phyloP scores from a whole-genome alignment of 768 basidiomycete species.

The Leccinum incarnatum region DNA sequence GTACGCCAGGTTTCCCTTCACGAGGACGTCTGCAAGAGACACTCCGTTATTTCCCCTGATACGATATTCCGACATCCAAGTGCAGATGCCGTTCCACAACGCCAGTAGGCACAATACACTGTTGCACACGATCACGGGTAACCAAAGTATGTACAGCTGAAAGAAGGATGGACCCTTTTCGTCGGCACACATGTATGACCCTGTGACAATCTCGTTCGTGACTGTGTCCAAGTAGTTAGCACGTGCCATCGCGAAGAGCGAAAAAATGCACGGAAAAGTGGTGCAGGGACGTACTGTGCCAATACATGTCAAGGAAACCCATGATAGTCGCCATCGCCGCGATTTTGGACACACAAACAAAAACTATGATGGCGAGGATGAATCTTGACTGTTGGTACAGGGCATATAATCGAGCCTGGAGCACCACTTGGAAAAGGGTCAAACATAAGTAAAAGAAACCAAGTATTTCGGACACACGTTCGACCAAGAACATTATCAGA shows the following conservation, averaged over 20 bases:
- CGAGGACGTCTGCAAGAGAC: neutral
- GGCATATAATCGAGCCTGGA: constrained; percentile 13
- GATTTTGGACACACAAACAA: constrained; percentile 8
- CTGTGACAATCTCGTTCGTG: neutral
- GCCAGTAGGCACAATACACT: constrained; percentile 5
- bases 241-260: neutral
- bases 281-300: neutral
- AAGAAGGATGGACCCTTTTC: neutral
- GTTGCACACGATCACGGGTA: constrained; percentile 8
- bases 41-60: neutral
- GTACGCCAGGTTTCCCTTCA: constrained; percentile 1
- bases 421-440: constrained; percentile 7
- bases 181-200: constrained; percentile 4
- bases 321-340: constrained; percentile 6
- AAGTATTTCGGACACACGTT: neutral
- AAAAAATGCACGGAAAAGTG: neutral
- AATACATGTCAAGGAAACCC: constrained; percentile 3
- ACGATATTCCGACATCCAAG: neutral
- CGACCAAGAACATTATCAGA: constrained; percentile 2
- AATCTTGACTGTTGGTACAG: constrained; percentile 7
- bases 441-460: neutral
- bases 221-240: neutral
- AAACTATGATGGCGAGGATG: constrained; percentile 4
- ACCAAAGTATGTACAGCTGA: constrained; percentile 6
- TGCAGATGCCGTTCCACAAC: neutral